Conservation (phyloP, 345 rosid species). For the Corchorus olitorius region DNA sequence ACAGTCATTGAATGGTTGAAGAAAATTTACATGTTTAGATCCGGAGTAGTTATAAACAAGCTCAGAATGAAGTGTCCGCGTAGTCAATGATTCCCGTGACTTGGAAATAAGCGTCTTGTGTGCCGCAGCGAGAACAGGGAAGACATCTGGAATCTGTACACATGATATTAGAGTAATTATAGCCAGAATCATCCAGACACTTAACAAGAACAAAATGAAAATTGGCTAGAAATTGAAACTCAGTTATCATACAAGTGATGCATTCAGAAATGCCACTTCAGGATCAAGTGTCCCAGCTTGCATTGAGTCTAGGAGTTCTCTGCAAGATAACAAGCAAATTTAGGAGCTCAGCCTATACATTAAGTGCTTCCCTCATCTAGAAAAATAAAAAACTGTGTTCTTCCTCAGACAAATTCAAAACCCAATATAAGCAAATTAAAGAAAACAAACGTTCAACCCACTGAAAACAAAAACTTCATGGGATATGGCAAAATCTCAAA, state of each 20-base stretch:
- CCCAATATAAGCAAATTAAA: neutral
- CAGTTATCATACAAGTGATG: slow-evolving; percentile 65
- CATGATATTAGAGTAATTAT: neutral
- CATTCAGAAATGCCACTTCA: slow-evolving; percentile 82
- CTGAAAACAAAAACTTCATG: neutral
- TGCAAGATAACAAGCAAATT: slow-evolving; percentile 25
- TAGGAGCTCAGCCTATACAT: neutral
- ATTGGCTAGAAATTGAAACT: neutral
- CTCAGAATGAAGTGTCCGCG: slow-evolving; percentile 90
- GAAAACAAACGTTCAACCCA: neutral
- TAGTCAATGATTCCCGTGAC: slow-evolving; percentile 73
- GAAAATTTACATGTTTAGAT: slow-evolving; percentile 78
- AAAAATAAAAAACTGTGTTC: neutral
- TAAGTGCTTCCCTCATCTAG: neutral
- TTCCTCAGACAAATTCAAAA: neutral
- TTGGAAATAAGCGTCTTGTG: slow-evolving; percentile 74
- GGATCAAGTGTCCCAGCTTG: slow-evolving; percentile 80
- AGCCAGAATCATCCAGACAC: neutral
- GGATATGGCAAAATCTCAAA: neutral
- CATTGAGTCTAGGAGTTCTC: slow-evolving; percentile 72
- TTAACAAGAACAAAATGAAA: neutral
- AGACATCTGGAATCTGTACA: slow-evolving; percentile 72
- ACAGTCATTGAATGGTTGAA: slow-evolving; percentile 14
- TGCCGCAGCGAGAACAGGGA: slow-evolving; percentile 88
- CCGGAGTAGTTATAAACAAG: slow-evolving; percentile 90